phyloP scores from a whole-genome alignment of 352 stramenopile species.

The Globisporangium sylvaticum region DNA sequence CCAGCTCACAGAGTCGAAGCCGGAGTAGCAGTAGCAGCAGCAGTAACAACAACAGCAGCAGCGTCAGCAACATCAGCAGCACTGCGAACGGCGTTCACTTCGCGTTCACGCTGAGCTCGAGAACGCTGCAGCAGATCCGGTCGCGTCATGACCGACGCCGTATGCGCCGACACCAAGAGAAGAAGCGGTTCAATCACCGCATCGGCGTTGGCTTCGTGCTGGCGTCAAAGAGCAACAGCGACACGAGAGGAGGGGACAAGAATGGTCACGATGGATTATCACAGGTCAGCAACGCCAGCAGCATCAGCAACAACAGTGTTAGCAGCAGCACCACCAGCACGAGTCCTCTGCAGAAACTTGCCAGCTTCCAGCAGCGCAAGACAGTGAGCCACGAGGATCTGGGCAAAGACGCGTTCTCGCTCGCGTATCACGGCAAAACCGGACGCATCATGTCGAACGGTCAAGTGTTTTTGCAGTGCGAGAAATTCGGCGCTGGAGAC shows the following conservation, averaged over 20 bases:
- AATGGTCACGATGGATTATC: too few relatives aligned
- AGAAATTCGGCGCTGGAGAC: slow-evolving; percentile 46
- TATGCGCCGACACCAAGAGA: slow-evolving; percentile 25
- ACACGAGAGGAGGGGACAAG: too few relatives aligned
- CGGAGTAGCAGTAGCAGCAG: too few relatives aligned
- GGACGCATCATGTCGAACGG: slow-evolving; percentile 48
- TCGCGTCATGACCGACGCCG: slow-evolving; percentile 35
- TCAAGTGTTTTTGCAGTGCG: slow-evolving; percentile 41
- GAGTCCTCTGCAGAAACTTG: too few relatives aligned
- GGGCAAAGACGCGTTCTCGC: slow-evolving; percentile 28
- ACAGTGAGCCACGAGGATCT: slow-evolving; percentile 24
- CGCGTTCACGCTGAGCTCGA: slow-evolving; percentile 41
- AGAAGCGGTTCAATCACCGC: slow-evolving; percentile 39
- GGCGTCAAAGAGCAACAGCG: too few relatives aligned
- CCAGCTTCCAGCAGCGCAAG: too few relatives aligned
- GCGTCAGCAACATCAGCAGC: slow-evolving; percentile 1
- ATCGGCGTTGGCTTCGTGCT: slow-evolving; percentile 48
- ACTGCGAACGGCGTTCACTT: slow-evolving; percentile 28
- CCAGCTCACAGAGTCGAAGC: too few relatives aligned
- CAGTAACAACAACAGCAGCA: neutral
- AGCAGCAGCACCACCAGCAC: too few relatives aligned
- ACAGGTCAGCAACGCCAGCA: too few relatives aligned
- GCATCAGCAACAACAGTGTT: too few relatives aligned
- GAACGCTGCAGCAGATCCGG: slow-evolving; percentile 37
- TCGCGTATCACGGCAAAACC: slow-evolving; percentile 57